Base-by-base conservation (phyloP, 2,329 filamentous ascomycete genomes). In the Geoglossum cookeanum region DNA sequence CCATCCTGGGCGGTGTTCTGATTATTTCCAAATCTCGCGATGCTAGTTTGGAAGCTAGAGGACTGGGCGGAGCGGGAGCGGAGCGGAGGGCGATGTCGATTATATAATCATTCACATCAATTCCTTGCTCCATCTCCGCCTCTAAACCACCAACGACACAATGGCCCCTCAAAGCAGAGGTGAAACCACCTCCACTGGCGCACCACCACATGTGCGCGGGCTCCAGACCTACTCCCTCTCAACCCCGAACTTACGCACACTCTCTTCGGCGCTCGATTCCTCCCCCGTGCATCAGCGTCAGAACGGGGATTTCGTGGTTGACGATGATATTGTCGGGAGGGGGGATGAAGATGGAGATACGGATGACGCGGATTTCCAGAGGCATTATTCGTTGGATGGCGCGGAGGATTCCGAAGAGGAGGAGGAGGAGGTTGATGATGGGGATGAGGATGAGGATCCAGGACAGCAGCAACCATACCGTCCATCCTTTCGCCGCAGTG, bases 331-430 rank as follows among this genome's bases (percentile, higher is more conserved):
- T 15, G 7, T 5, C 13, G 48, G 15, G 4, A 6, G 52, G 5
- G 30, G 13, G 8, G 51, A 57, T 22, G 59, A 59, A 2, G 59
- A 60, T 48, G 54, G 53, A 7, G 53, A 60, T 17, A 58, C 54
- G 15, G 70, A 72, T 44, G 70, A 74, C 57, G 68, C 67, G 3
- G 71, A 73, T 58, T 72, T 74, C 53, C 68, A 72, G 57, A 72
- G 71, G 3, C 72, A 74, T 29, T 74, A 73, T 55, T 73, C 68
- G 3, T 58, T 70, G 22, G 68, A 69, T 47, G 39, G 39, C 4
- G 39, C 11, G 8, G 39, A 15, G 39, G 39, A 15, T 15, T 7
- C 7, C 7, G 60, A 60, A 3, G 61, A 61, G 1, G 60, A 63
- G 64, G 13, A n/a, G 3, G 13, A 15, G 1, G 39, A 15, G 9